Evolutionary conservation across 768 basidiomycete genomes (phyloP).

Genomic region (Steccherinum ochraceum): DNA sequence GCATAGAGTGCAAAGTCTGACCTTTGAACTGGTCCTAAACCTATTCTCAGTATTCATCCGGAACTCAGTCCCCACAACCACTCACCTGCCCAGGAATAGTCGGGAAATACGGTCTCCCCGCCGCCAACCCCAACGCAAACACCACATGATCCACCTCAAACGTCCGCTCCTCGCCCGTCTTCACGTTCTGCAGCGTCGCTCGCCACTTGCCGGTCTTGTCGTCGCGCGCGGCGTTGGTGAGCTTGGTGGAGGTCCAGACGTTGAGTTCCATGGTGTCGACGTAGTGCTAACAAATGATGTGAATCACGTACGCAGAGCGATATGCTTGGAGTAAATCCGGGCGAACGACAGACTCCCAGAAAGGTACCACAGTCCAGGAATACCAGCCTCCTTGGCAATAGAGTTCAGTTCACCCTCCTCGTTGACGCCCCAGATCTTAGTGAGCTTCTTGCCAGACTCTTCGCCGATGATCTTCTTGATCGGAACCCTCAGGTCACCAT

Average conservation of each 20-base stretch:
- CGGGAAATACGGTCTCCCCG: slow-evolving; percentile 32
- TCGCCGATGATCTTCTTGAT: slow-evolving; percentile 35
- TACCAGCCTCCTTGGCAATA: slow-evolving; percentile 43
- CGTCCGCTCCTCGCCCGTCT: slow-evolving; percentile 25
- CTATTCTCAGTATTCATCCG: not conserved
- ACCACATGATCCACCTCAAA: slow-evolving; percentile 29
- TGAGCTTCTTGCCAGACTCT: slow-evolving; percentile 37
- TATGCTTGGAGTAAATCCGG: slow-evolving; percentile 62
- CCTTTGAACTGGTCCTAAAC: slow-evolving; percentile 55
- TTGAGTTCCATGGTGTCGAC: slow-evolving; percentile 55
- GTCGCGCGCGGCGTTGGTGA: slow-evolving; percentile 18
- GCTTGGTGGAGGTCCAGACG: slow-evolving; percentile 49
- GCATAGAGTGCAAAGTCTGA: slow-evolving; percentile 49
- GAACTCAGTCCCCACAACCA: not conserved
- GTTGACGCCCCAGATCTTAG: slow-evolving; percentile 60
- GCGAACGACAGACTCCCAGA: slow-evolving; percentile 37
- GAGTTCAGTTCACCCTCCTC: slow-evolving; percentile 57
- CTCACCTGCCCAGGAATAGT: slow-evolving; percentile 23
- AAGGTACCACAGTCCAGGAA: slow-evolving; percentile 53
- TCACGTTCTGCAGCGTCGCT: slow-evolving; percentile 17
- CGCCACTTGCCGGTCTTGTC: slow-evolving; percentile 20
- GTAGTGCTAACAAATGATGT: slow-evolving; percentile 42
- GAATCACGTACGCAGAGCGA: slow-evolving; percentile 64
- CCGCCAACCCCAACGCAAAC: slow-evolving; percentile 34
- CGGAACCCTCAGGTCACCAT: slow-evolving; percentile 6